A percentile compares a stretch with the other conserved stretches of the same genome.
These are phyloP conservation scores for Talaromyces sp. DNA, from an alignment of 2,329 filamentous ascomycete species.

Conservation along the genomic window DNA sequence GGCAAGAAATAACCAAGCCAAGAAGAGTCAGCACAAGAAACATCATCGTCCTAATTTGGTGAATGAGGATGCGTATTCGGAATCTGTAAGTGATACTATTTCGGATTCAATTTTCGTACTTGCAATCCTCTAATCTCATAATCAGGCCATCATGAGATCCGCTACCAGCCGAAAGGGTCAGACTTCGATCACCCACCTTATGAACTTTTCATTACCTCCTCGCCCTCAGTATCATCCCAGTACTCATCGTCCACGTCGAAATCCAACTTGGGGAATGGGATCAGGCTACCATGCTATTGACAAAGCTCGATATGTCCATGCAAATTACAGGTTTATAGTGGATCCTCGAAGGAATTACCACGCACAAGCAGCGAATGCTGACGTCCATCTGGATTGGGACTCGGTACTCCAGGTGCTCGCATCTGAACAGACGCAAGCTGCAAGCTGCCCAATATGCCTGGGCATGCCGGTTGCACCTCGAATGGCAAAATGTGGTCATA, in stretches of 20 bases:
- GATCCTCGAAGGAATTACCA: slow-evolving; percentile 77
- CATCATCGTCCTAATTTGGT: slow-evolving; percentile 71
- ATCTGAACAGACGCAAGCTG: slow-evolving; percentile 81
- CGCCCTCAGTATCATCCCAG: slow-evolving; percentile 61
- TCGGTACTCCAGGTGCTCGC: slow-evolving; percentile 88
- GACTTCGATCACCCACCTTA: slow-evolving; percentile 93
- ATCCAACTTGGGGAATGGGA: slow-evolving; percentile 78
- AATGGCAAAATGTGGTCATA: slow-evolving; percentile 96
- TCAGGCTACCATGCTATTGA: slow-evolving; percentile 88
- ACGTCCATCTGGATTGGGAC: slow-evolving; percentile 86
- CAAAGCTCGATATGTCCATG: slow-evolving; percentile 89
- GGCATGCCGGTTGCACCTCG: slow-evolving; percentile 88
- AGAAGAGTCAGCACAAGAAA: slow-evolving; percentile 79
- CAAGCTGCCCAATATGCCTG: slow-evolving; percentile 92
- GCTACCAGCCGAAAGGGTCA: slow-evolving; percentile 78
- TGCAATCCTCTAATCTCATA: slow-evolving; percentile 26
- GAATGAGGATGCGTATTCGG: slow-evolving; percentile 84
- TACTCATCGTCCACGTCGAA: slow-evolving; percentile 63
- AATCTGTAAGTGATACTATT: slow-evolving; percentile 58
- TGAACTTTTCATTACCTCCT: slow-evolving; percentile 83
- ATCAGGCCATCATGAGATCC: slow-evolving; percentile 60
- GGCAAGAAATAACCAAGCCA: slow-evolving; percentile 69
- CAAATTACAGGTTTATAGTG: slow-evolving; percentile 96
- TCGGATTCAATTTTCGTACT: not conserved
- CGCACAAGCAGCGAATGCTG: slow-evolving; percentile 78